phyloP scores from a whole-genome alignment of 345 rosid species.

The Trapa bicornis region DNA sequence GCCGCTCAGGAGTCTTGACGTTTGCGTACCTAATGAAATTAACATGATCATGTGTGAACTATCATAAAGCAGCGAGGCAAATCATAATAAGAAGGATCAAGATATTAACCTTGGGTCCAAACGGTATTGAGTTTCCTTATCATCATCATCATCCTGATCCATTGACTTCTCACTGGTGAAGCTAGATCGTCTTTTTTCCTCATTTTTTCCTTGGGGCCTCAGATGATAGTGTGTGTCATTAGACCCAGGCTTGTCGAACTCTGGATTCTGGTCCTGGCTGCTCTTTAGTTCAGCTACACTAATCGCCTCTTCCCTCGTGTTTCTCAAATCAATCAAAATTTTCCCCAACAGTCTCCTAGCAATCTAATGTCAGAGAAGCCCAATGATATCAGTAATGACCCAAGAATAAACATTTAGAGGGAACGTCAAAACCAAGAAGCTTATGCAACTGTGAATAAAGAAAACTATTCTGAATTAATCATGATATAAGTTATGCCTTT shows the following conservation, averaged over 20 bases:
- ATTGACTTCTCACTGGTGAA: constrained; percentile 51
- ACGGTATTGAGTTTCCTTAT: constrained; percentile 67
- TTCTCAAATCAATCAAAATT: constrained; percentile 88
- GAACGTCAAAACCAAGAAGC: background rate
- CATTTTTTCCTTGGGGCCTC: constrained; percentile 38
- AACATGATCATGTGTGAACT: constrained; percentile 4
- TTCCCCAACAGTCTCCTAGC: constrained; percentile 92
- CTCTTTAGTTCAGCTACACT: constrained; percentile 77
- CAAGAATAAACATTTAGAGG: background rate
- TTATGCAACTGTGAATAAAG: background rate
- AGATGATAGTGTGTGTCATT: constrained; percentile 45
- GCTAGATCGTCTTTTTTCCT: constrained; percentile 59
- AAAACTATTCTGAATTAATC: background rate
- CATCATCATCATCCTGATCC: constrained; percentile 89
- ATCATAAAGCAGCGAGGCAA: background rate
- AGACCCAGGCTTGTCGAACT: constrained; percentile 30
- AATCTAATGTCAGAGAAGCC: constrained; percentile 35
- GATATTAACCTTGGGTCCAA: constrained; percentile 72
- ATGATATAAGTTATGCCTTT: background rate
- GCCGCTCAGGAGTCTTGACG: constrained; percentile 95
- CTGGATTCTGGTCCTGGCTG: constrained; percentile 49
- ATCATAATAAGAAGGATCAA: constrained; percentile 4
- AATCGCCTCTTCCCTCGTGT: constrained; percentile 91
- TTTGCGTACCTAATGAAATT: constrained; percentile 68
- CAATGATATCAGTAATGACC: background rate